Conservation (phyloP, 2,329 filamentous ascomycete genomes). For the Trichoderma pleuroti region DNA sequence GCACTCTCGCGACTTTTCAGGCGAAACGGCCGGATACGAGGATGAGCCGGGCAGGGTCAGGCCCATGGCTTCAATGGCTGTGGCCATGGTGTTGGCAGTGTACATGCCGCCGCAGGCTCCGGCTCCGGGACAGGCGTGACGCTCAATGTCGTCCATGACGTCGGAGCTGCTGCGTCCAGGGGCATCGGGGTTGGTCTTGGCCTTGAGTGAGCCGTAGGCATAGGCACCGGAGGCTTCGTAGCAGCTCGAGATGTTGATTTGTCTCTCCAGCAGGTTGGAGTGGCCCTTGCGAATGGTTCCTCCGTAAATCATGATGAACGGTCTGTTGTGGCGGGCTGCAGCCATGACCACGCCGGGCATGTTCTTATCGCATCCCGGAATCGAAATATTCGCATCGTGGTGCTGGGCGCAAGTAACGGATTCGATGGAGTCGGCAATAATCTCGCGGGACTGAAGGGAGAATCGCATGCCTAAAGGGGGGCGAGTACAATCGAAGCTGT, state of each 20-base stretch:
- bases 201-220: slow-evolving; percentile 71
- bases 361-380: slow-evolving; percentile 95
- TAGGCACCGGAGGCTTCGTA: slow-evolving; percentile 86
- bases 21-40: slow-evolving; percentile 42
- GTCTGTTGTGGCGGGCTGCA: slow-evolving; percentile 84
- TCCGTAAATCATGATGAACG: slow-evolving; percentile 93
- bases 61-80: slow-evolving; percentile 85
- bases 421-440: slow-evolving; percentile 93
- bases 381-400: slow-evolving; percentile 89
- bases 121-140: slow-evolving; percentile 67
- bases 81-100: slow-evolving; percentile 92
- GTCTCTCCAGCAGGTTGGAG: slow-evolving; percentile 68
- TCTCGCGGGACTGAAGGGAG: slow-evolving; percentile 83
- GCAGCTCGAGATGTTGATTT: slow-evolving; percentile 84
- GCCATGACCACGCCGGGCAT: slow-evolving; percentile 94
- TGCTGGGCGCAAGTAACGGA: slow-evolving; percentile 88
- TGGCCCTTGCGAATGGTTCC: slow-evolving; percentile 88
- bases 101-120: slow-evolving; percentile 86
- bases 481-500: background rate
- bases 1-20: slow-evolving; percentile 84
- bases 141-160: slow-evolving; percentile 88
- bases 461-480: slow-evolving; percentile 76
- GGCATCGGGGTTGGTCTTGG: slow-evolving; percentile 58
- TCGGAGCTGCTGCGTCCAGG: slow-evolving; percentile 68
- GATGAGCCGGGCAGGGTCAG: slow-evolving; percentile 68